Conservation (phyloP, 768 basidiomycete genomes). For the Mycena alexandri region DNA sequence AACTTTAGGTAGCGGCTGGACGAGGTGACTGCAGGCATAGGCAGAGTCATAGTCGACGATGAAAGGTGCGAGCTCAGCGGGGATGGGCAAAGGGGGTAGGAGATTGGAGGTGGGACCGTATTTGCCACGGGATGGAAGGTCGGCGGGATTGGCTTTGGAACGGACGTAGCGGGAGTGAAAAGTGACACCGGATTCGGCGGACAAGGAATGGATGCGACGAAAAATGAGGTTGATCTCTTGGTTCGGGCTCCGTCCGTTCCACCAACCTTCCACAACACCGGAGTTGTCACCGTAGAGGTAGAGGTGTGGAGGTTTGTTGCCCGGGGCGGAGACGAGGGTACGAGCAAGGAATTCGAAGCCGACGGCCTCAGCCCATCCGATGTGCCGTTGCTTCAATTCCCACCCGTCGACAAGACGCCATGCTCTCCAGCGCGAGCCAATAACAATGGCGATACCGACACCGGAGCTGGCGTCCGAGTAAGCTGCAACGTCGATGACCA, state of each 20-base stretch:
- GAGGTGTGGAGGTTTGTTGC: constrained; percentile 34
- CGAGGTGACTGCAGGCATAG: too few relatives aligned
- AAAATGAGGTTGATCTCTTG: constrained; percentile 44
- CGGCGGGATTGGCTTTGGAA: constrained; percentile 39
- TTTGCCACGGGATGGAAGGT: constrained; percentile 36
- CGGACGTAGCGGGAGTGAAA: constrained; percentile 39
- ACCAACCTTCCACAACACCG: constrained; percentile 54
- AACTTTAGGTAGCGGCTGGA: too few relatives aligned
- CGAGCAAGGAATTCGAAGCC: constrained; percentile 56
- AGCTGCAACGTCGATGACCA: constrained; percentile 43
- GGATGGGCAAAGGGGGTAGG: too few relatives aligned
- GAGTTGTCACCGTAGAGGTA: constrained; percentile 43
- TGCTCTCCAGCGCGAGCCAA: constrained; percentile 36
- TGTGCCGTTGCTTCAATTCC: constrained; percentile 49
- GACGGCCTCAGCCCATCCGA: constrained; percentile 61
- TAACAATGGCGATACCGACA: constrained; percentile 34
- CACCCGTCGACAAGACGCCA: constrained; percentile 45
- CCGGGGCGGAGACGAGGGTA: constrained; percentile 29
- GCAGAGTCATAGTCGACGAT: constrained; percentile 15
- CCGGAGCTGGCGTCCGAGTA: constrained; percentile 46
- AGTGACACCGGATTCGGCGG: background rate
- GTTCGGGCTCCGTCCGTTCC: constrained; percentile 47
- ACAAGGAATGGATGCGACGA: constrained; percentile 37
- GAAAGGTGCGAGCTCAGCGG: background rate
- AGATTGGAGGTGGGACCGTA: constrained; percentile 8